phyloP scores from a whole-genome alignment of 768 basidiomycete species.

The Panus rudis region DNA sequence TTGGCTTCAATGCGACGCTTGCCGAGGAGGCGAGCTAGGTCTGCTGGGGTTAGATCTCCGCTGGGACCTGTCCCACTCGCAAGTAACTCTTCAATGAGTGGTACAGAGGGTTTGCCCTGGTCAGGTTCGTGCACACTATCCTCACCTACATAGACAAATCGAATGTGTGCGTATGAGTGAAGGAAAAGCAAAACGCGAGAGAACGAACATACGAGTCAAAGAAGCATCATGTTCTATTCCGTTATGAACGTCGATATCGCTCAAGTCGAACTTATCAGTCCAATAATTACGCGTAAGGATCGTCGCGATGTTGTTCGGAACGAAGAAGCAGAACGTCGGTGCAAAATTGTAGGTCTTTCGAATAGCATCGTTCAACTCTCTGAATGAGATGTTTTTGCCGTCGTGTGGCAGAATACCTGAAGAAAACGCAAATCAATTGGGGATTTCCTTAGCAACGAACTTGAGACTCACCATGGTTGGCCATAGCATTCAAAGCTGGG shows the following conservation, averaged over 20 bases:
- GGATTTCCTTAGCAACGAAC: not conserved
- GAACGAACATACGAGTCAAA: constrained; percentile 40
- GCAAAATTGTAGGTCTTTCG: constrained; percentile 63
- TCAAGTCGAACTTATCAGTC: constrained; percentile 54
- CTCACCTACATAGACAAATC: constrained; percentile 34
- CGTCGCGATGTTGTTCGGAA: constrained; percentile 52
- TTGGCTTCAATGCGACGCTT: constrained; percentile 56
- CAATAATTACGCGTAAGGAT: constrained; percentile 50
- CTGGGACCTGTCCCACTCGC: constrained; percentile 49
- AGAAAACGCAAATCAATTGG: not conserved
- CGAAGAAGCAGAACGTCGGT: constrained; percentile 59
- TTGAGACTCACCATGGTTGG: constrained; percentile 65
- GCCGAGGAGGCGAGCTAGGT: constrained; percentile 50
- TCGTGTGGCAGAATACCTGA: constrained; percentile 44
- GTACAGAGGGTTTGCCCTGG: constrained; percentile 44
- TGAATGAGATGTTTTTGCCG: constrained; percentile 67
- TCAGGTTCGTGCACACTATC: constrained; percentile 41
- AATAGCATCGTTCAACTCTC: constrained; percentile 34
- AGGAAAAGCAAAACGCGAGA: not conserved
- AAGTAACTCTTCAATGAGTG: constrained; percentile 49
- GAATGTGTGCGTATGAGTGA: not conserved
- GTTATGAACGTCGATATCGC: constrained; percentile 66
- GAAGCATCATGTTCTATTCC: constrained; percentile 70
- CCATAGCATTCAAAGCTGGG: constrained; percentile 73
- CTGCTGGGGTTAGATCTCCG: constrained; percentile 42